Base-by-base conservation (phyloP, 2,329 filamentous ascomycete species). In the Fusarium musae region DNA sequence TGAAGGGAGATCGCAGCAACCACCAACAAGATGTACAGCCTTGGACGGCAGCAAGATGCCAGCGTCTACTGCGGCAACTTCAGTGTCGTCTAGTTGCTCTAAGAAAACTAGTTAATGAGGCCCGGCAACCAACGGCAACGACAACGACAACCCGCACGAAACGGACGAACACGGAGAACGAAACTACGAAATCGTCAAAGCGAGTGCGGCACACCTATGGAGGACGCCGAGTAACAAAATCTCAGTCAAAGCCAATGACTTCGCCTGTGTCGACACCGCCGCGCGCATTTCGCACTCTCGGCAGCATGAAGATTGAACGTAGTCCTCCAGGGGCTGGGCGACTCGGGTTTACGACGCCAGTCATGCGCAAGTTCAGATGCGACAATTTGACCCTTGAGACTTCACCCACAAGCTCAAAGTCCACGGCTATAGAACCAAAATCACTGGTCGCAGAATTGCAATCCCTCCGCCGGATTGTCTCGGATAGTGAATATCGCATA, bases 11-110 rank as follows among this genome's bases (percentile, higher is more conserved):
- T 34, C 32, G 32, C 7, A 69, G 63, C 37, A 44, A 46, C 23
- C 49, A 52, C 50, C 62, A 61, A 43, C 61, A 74, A 47, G 67
- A 75, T 37, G n/a, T 64, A 17, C 81, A 82, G 49, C 79, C 79
- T 17, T 88, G 86, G 86, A 87, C 85, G 9, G 84, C 86, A 9
- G 82, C 84, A 56, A 79, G 85, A 62, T 88, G 86, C 49, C 83
- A 85, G 53, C 81, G 85, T 5, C 75, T 87, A 10, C 80, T 88
- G 23, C 84, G 85, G 6, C 86, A 86, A 39, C 76, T 88, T 1
- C 81, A 86, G 36, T 81, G 83, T 12, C 83, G 85, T 15, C 72
- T 87, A 30, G 74, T 79, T n/a, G 76, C 80, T 5, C 75, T 87
- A 10, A 81, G 82, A 40, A 83, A 81, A 47, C 77, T 84, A 15